Evolutionary conservation across 805 yeast genomes (phyloP).

Genomic region (Lipomyces lipofer): DNA sequence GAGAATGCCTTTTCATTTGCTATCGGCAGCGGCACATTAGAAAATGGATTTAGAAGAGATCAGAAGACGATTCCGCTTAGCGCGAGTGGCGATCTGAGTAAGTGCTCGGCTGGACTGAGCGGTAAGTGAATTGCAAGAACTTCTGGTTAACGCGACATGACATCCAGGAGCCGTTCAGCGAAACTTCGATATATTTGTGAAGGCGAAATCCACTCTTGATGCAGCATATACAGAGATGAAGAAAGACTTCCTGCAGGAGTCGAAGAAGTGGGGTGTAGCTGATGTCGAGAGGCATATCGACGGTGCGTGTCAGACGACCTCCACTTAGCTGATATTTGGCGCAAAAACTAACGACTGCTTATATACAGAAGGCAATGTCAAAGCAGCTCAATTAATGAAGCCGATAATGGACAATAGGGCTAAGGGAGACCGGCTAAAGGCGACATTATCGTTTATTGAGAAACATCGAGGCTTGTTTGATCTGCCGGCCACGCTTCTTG

Average conservation of each 20-base stretch:
- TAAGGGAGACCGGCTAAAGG: conserved; percentile 51
- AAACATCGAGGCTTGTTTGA: conserved; percentile 56
- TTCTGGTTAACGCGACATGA: too few relatives aligned
- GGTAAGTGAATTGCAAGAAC: too few relatives aligned
- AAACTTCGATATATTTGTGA: conserved; percentile 65
- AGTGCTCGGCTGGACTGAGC: too few relatives aligned
- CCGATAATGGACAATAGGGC: conserved; percentile 58
- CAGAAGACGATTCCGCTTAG: too few relatives aligned
- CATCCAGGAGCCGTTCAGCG: conserved; percentile 26
- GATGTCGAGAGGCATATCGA: conserved; percentile 43
- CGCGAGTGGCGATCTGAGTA: too few relatives aligned
- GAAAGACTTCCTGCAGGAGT: conserved; percentile 40
- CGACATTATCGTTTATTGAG: conserved; percentile 54
- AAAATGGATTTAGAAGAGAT: too few relatives aligned
- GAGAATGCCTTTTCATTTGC: conserved; percentile 12
- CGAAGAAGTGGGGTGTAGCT: conserved; percentile 40
- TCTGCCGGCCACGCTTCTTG: conserved; percentile 52
- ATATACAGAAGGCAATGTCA: conserved; percentile 47
- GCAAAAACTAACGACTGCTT: background rate
- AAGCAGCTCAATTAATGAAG: conserved; percentile 54
- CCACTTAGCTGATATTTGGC: background rate
- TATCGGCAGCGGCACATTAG: too few relatives aligned
- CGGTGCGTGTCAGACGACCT: conserved; percentile 33
- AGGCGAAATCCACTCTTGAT: conserved; percentile 64
- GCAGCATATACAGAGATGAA: conserved; percentile 57